phyloP scores from a whole-genome alignment of 192 early-diverging fungal genomes.

The Funneliformis mosseae region DNA sequence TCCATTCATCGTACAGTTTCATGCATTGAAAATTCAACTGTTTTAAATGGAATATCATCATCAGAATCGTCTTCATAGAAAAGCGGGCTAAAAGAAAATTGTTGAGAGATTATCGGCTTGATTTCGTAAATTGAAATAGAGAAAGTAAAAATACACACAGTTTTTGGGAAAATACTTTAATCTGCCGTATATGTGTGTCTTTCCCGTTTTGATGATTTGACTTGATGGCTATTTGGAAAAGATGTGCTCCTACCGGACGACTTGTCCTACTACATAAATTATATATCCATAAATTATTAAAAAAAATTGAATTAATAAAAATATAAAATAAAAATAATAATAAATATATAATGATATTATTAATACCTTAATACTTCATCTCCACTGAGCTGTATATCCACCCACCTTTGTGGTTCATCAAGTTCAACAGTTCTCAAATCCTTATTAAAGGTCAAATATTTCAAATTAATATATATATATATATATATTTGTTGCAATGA shows the following conservation, averaged over 20 bases:
- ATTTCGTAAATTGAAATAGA: not conserved
- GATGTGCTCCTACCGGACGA: constrained; percentile 59
- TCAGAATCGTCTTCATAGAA: constrained; percentile 40
- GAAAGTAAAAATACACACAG: constrained; percentile 46
- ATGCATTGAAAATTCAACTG: constrained; percentile 51
- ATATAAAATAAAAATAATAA: not conserved
- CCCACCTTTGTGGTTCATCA: constrained; percentile 68
- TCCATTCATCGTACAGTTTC: constrained; percentile 33
- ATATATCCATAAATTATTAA: not conserved
- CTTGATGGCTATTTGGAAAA: constrained; percentile 71
- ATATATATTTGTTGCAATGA: not conserved
- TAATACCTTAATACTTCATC: constrained; percentile 36
- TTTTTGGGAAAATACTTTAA: constrained; percentile 64
- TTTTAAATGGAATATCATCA: constrained; percentile 50
- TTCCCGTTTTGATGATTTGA: constrained; percentile 80
- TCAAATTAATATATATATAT: not conserved
- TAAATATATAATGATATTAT: not conserved
- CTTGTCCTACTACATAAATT: constrained; percentile 25
- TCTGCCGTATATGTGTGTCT: constrained; percentile 80
- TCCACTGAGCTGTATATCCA: constrained; percentile 59
- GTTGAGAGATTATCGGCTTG: not conserved
- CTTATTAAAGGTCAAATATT: constrained; percentile 29
- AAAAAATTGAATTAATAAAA: too few species aligned
- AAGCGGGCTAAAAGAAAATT: constrained; percentile 32
- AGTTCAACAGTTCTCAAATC: constrained; percentile 59